phyloP scores from a whole-genome alignment of 2,329 filamentous ascomycete species.

The Verticillium isaacii region DNA sequence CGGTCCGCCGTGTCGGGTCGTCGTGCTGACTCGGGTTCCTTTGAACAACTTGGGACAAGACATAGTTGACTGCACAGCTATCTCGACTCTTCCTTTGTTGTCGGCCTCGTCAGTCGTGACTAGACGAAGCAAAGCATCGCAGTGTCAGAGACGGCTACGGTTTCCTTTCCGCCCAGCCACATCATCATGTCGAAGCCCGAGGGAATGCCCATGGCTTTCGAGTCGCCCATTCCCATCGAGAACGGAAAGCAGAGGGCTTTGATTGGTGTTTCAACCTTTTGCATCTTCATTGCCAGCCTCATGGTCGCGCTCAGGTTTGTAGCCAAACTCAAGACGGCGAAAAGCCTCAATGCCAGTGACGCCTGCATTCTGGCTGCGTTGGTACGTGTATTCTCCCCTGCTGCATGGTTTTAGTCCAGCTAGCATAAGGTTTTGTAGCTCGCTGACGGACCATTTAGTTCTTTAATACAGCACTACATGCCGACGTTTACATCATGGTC shows the following conservation, averaged over 20 bases:
- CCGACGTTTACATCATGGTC: constrained; percentile 5
- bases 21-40: too few species aligned
- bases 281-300: constrained; percentile 3
- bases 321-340: neutral
- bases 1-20: too few species aligned
- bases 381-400: neutral
- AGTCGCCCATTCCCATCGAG: constrained; percentile 7
- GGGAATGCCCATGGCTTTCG: neutral
- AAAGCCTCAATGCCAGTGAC: constrained; percentile 4
- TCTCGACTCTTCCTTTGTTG: too few species aligned
- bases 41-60: too few species aligned
- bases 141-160: neutral
- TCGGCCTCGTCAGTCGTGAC: too few species aligned
- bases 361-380: constrained; percentile 5
- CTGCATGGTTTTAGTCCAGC: neutral
- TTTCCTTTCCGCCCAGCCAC: too few species aligned
- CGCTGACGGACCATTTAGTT: neutral
- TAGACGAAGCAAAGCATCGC: too few species aligned
- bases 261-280: constrained; percentile 3
- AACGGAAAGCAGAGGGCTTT: constrained; percentile 3
- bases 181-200: neutral
- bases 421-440: neutral
- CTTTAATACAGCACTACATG: constrained; percentile 6
- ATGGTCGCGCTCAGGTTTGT: constrained; percentile 3
- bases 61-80: too few species aligned